Conservation (phyloP, 495 filamentous ascomycete species). For the Evernia prunastri region DNA sequence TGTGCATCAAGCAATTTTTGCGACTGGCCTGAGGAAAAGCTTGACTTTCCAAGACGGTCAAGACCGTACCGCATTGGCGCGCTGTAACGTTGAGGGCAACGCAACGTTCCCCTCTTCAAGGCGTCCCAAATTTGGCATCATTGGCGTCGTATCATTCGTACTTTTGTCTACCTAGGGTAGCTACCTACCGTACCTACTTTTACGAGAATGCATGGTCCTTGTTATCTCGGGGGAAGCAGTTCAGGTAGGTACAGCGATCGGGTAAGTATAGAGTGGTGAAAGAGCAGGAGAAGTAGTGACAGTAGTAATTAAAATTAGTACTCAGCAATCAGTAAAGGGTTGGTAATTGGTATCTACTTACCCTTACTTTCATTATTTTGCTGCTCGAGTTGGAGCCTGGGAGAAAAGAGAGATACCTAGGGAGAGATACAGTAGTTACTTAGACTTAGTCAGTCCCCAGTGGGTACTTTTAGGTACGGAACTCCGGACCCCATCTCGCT, state of each 20-base stretch:
- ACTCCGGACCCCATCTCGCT: not conserved
- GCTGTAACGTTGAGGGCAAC: slow-evolving; percentile 12
- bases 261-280: too few relatives aligned
- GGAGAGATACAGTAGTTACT: too few relatives aligned
- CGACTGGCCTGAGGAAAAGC: slow-evolving; percentile 6
- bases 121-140: slow-evolving; percentile 17
- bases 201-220: slow-evolving; percentile 2
- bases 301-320: too few relatives aligned
- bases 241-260: not conserved
- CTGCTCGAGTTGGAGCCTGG: not conserved
- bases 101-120: slow-evolving; percentile 10
- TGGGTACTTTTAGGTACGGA: not conserved
- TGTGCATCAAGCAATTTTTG: slow-evolving; percentile 12
- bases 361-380: too few relatives aligned
- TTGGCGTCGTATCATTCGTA: slow-evolving; percentile 4
- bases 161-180: not conserved
- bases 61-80: slow-evolving; percentile 15
- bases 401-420: too few relatives aligned
- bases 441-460: too few relatives aligned
- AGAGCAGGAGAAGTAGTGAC: too few relatives aligned
- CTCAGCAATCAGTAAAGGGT: not conserved
- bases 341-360: too few relatives aligned
- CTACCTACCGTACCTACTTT: too few relatives aligned
- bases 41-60: slow-evolving; percentile 6
- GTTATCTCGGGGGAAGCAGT: slow-evolving; percentile 16